phyloP scores from a whole-genome alignment of 768 basidiomycete species.

The Paxillus ammoniavirescens region DNA sequence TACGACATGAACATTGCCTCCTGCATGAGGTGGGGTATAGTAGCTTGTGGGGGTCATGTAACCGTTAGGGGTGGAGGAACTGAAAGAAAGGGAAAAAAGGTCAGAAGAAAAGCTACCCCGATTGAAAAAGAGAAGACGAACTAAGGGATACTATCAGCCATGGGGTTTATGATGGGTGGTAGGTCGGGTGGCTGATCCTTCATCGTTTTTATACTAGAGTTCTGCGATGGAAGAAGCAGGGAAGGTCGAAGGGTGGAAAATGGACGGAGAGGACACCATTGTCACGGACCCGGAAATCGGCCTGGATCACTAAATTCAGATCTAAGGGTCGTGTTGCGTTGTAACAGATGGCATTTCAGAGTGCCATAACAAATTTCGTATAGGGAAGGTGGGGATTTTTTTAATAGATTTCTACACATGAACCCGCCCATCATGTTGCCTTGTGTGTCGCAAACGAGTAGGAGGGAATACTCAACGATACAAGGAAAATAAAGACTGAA shows the following conservation, averaged over 20 bases:
- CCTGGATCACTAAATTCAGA: constrained; percentile 64
- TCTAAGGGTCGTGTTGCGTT: constrained; percentile 69
- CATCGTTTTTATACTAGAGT: constrained; percentile 52
- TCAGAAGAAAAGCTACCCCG: constrained; percentile 13
- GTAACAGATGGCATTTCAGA: constrained; percentile 41
- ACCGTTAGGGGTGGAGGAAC: constrained; percentile 36
- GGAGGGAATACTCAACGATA: constrained; percentile 10
- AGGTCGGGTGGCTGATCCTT: constrained; percentile 37
- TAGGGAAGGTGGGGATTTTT: constrained; percentile 42
- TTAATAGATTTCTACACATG: constrained; percentile 37
- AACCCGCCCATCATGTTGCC: constrained; percentile 27
- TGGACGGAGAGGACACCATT: constrained; percentile 39
- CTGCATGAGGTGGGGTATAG: constrained; percentile 31
- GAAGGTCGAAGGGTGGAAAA: constrained; percentile 37
- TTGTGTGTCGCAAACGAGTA: constrained; percentile 21
- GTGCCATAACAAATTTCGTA: constrained; percentile 40
- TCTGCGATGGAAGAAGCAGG: constrained; percentile 27
- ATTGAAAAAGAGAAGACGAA: constrained; percentile 32
- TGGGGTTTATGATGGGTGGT: constrained; percentile 40
- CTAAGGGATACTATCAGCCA: constrained; percentile 58
- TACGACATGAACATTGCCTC: constrained; percentile 45
- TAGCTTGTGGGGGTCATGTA: constrained; percentile 45
- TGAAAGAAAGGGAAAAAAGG: constrained; percentile 17
- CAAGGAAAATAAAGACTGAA: background rate
- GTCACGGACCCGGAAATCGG: constrained; percentile 41